These are phyloP conservation scores for Sporothrix inflata DNA, from an alignment of 2,329 filamentous ascomycete species.

Conservation along the genomic window DNA sequence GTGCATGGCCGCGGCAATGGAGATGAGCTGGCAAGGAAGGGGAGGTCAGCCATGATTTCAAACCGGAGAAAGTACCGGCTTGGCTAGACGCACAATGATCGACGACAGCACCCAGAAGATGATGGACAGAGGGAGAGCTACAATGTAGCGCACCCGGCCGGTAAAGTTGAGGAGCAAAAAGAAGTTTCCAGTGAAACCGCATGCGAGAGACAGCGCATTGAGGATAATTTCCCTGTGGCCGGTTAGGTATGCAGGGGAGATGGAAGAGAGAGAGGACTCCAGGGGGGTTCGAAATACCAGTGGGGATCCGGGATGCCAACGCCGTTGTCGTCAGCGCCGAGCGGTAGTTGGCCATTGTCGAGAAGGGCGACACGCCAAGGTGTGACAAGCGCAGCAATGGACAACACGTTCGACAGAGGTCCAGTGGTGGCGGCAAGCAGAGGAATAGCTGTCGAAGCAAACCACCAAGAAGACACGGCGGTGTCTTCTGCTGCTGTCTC, in stretches of 20 bases:
- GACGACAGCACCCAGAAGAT: constrained; percentile 67
- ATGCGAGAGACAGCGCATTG: constrained; percentile 66
- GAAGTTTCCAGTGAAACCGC: constrained; percentile 67
- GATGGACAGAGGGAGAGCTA: constrained; percentile 69
- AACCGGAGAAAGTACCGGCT: background rate
- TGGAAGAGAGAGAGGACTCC: background rate
- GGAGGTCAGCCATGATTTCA: background rate
- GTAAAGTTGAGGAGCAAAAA: constrained; percentile 73
- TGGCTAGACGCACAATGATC: constrained; percentile 49
- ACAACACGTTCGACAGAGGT: constrained; percentile 70
- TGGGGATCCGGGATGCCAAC: constrained; percentile 60
- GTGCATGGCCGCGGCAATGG: constrained; percentile 60
- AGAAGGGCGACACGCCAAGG: constrained; percentile 60
- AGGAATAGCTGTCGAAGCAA: constrained; percentile 51
- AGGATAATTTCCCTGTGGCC: constrained; percentile 54
- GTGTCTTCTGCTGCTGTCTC: constrained; percentile 32
- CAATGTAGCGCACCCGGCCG: constrained; percentile 64
- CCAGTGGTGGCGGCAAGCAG: constrained; percentile 70
- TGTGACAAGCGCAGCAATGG: constrained; percentile 67
- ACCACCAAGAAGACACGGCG: constrained; percentile 41
- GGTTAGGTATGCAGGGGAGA: background rate
- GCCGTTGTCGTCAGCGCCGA: constrained; percentile 54
- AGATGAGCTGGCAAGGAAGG: constrained; percentile 52
- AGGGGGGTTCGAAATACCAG: constrained; percentile 43
- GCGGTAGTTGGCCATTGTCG: constrained; percentile 48